Evolutionary conservation across 1,284 basidiomycete genomes (phyloP).

Genomic region (Somion occarium): DNA sequence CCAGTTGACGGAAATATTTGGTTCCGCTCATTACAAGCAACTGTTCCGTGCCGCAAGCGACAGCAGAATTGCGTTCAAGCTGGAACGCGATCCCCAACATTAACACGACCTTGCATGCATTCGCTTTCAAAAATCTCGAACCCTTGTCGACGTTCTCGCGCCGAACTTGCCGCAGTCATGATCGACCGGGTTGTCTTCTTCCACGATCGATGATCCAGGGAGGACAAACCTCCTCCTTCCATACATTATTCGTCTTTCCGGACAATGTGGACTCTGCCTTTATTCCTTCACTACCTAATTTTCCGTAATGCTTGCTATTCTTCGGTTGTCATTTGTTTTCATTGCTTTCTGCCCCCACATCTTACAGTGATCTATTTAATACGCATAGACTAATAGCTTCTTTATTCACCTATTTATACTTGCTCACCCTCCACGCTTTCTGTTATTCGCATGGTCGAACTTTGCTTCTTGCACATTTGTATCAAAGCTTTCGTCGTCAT

Average conservation of each 20-base stretch:
- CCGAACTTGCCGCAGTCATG: conserved; percentile 6
- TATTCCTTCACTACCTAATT: no score
- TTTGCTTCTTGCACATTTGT: conserved; percentile 9
- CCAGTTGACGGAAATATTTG: conserved; percentile 65
- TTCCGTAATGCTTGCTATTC: conserved; percentile 4
- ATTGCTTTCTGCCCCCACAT: conserved; percentile 6
- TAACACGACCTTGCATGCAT: conserved; percentile 11
- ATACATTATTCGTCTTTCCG: conserved; percentile 6
- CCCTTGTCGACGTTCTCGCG: conserved; percentile 11
- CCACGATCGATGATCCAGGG: conserved; percentile 7
- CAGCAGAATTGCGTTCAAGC: conserved; percentile 64
- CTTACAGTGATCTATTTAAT: conserved; percentile 10
- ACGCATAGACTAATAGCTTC: conserved; percentile 8
- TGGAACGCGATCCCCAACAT: conserved; percentile 37
- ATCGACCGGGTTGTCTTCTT: conserved; percentile 8
- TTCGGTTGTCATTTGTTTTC: conserved; percentile 4
- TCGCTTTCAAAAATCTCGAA: conserved; percentile 12
- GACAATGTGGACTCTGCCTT: not conserved
- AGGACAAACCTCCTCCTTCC: conserved; percentile 2
- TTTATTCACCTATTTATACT: conserved; percentile 14
- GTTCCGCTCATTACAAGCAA: conserved; percentile 62
- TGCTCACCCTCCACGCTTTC: conserved; percentile 2
- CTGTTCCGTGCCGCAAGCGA: conserved; percentile 68
- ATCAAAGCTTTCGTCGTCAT: conserved; percentile 13
- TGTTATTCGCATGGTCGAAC: conserved; percentile 3